Percentiles rank a stretch among this genome's conserved stretches.
phyloP scores from a whole-genome alignment of 1,139 yeast genomes.

The Nadsonia commutata region DNA sequence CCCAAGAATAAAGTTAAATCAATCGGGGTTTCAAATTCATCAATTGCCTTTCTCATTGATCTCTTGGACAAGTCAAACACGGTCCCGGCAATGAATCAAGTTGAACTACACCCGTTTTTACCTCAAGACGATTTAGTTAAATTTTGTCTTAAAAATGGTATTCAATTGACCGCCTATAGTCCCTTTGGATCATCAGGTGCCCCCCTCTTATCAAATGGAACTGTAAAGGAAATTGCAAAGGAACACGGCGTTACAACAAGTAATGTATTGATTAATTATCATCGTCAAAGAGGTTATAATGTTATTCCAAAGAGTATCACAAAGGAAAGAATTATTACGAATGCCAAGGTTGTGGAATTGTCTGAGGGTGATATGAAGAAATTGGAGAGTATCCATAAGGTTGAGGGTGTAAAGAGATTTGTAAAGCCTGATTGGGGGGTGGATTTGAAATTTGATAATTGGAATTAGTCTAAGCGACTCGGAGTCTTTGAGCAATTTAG shows the following conservation, averaged over 20 bases:
- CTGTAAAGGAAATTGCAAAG: slow-evolving; percentile 37
- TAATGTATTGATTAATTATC: slow-evolving; percentile 57
- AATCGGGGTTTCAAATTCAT: slow-evolving; percentile 70
- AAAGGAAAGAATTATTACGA: slow-evolving; percentile 42
- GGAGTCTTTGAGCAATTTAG: no score
- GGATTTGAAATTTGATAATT: slow-evolving; percentile 21
- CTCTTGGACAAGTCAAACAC: slow-evolving; percentile 37
- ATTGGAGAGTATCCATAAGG: slow-evolving; percentile 32
- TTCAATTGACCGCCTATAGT: slow-evolving; percentile 59
- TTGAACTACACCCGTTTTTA: slow-evolving; percentile 61
- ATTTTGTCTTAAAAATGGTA: slow-evolving; percentile 38
- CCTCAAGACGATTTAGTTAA: slow-evolving; percentile 53
- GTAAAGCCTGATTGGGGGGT: slow-evolving; percentile 27
- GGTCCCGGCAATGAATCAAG: slow-evolving; percentile 59
- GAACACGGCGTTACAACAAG: slow-evolving; percentile 44
- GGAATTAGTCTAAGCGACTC: slow-evolving; percentile 13
- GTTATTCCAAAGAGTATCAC: slow-evolving; percentile 63
- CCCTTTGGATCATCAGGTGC: slow-evolving; percentile 66
- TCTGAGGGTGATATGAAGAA: slow-evolving; percentile 38
- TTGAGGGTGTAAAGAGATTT: slow-evolving; percentile 37
- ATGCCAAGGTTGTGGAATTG: slow-evolving; percentile 38
- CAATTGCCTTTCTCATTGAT: slow-evolving; percentile 36
- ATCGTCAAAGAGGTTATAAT: slow-evolving; percentile 49
- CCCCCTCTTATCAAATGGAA: slow-evolving; percentile 40
- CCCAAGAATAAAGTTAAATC: slow-evolving; percentile 43